phyloP scores from a whole-genome alignment of 306 rosid genomes.

The Glycyrrhiza uralensis region DNA sequence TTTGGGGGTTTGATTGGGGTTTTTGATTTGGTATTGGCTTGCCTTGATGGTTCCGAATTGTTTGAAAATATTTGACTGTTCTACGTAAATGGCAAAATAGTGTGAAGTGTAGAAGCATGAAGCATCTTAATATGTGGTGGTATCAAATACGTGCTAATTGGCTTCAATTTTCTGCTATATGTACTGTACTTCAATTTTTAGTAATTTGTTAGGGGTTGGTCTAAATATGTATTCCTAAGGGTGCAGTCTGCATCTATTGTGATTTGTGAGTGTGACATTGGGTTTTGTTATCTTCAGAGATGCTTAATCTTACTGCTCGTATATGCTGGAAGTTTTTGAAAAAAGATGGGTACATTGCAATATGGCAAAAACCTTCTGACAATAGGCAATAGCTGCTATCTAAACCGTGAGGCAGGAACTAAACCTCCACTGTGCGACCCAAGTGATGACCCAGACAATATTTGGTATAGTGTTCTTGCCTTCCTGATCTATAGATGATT shows the following conservation, averaged over 20 bases:
- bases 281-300: slow-evolving; percentile 51
- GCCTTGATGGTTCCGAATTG: too few relatives aligned
- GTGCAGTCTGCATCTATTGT: background rate
- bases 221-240: background rate
- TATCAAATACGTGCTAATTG: background rate
- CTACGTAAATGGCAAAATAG: too few relatives aligned
- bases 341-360: too few relatives aligned
- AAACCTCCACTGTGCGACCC: slow-evolving; percentile 73
- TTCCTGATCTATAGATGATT: slow-evolving; percentile 13
- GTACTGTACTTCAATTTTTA: background rate
- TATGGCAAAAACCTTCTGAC: slow-evolving; percentile 68
- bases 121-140: background rate
- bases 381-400: slow-evolving; percentile 71
- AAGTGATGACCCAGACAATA: too few relatives aligned
- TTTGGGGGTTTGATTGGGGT: too few relatives aligned
- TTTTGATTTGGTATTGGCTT: too few relatives aligned
- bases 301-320: slow-evolving; percentile 78
- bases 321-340: slow-evolving; percentile 91
- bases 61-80: too few relatives aligned
- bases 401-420: slow-evolving; percentile 60
- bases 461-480: slow-evolving; percentile 54
- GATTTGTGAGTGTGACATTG: slow-evolving; percentile 9
- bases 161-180: background rate
- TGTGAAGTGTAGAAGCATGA: too few relatives aligned
- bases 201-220: slow-evolving; percentile 3